Percentiles rank a stretch among this genome's conserved stretches.
Evolutionary conservation across 352 stramenopile species (phyloP).

Genomic region (Globisporangium barbulae): DNA sequence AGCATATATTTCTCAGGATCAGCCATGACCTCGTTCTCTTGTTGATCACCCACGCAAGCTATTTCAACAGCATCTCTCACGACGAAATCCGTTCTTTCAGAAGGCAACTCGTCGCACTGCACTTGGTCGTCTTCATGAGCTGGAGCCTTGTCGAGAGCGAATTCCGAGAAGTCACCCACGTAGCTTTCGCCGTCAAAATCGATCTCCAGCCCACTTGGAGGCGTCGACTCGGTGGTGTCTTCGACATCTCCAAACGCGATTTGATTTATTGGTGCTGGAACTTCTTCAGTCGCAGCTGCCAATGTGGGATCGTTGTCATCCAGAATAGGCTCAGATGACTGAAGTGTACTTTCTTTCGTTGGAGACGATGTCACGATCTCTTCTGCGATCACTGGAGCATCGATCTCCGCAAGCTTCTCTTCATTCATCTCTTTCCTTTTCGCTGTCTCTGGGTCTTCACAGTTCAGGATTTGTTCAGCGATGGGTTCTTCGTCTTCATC

Average conservation of each 20-base stretch:
- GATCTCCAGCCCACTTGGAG: background rate
- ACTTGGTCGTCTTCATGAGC: background rate
- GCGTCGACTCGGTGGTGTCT: background rate
- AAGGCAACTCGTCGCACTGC: background rate
- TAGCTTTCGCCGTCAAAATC: background rate
- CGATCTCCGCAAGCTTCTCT: constrained; percentile 1
- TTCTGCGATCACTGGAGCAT: constrained; percentile 12
- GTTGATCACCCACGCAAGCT: background rate
- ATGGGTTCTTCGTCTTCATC: constrained; percentile 14
- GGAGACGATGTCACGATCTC: constrained; percentile 13
- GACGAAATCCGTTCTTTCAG: background rate
- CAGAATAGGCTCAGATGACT: background rate
- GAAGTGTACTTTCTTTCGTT: constrained; percentile 1
- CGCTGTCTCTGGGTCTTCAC: background rate
- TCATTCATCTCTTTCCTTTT: background rate
- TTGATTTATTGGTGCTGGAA: background rate
- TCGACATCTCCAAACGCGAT: constrained; percentile 5
- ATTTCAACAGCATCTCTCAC: background rate
- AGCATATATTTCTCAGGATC: background rate
- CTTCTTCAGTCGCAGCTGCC: background rate
- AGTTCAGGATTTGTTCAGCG: constrained; percentile 7
- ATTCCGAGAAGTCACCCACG: background rate
- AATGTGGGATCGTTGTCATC: background rate
- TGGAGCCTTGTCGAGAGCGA: background rate
- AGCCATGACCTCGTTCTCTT: background rate